These are phyloP conservation scores for Extremus antarcticus DNA, from an alignment of 495 filamentous ascomycete species.

Conservation along the genomic window DNA sequence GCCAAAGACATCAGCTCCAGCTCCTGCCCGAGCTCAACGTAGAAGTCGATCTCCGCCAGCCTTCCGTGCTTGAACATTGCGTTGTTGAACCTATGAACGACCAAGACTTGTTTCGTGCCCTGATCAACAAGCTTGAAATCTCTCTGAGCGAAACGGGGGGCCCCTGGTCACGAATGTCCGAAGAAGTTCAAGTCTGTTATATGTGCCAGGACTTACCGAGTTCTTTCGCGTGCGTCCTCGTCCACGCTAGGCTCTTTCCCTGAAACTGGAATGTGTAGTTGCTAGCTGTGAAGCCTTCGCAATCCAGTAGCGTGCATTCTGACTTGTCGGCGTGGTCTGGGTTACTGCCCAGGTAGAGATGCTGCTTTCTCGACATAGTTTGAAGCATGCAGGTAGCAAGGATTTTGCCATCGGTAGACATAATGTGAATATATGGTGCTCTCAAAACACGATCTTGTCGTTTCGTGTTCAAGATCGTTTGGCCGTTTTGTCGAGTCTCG, in stretches of 20 bases:
- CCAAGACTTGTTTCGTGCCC: background rate
- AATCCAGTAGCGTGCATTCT: background rate
- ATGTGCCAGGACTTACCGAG: background rate
- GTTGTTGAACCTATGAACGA: background rate
- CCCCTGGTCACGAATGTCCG: background rate
- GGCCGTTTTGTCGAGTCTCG: background rate
- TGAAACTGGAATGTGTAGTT: background rate
- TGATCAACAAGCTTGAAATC: background rate
- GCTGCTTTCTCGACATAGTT: background rate
- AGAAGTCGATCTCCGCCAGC: slow-evolving; percentile 1
- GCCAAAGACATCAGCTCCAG: background rate
- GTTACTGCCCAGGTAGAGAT: background rate
- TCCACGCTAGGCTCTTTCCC: background rate
- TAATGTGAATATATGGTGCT: background rate
- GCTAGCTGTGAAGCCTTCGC: background rate
- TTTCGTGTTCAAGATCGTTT: background rate
- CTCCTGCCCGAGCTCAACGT: background rate
- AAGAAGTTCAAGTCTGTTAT: too few relatives aligned
- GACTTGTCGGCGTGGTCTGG: background rate
- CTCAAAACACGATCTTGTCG: background rate
- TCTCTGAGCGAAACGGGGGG: background rate
- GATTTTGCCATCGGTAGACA: background rate
- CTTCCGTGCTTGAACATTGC: background rate
- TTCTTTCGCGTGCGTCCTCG: background rate
- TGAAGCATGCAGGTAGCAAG: background rate